Evolutionary conservation across 768 basidiomycete species (phyloP), one percentile per base, ranked within the genome.

Genomic region (Amanita fuliginea): DNA sequence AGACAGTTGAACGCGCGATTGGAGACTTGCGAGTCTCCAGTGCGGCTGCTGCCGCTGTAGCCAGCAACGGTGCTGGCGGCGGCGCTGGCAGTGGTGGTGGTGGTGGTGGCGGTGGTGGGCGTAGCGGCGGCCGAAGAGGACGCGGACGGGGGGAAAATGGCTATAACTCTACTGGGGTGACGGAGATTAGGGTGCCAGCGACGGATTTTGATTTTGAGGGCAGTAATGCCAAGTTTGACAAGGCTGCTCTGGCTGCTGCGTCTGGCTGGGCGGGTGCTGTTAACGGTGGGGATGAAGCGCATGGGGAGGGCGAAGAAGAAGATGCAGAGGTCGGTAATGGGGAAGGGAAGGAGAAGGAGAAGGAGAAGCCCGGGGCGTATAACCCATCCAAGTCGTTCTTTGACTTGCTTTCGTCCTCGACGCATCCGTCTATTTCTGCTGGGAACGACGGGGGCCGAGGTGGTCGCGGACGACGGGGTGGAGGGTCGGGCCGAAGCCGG

Each of bases 131-230:
- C 11, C 22, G 47, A 18, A 26, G 46, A 33, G 44, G 46, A 6
- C 46, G 11, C 5, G 35, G 39, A 28, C 34, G 46, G n/a, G 59
- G 57, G 10, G 60, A 3, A 46, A 47, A 46, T 44, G 60, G 19
- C 19, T 56, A 60, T 14, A n/a, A 26, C 28, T 1, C 30, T 8
- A 28, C 28, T 28, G 18, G n/a, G 8, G 13, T 32, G 4, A 34
- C 19, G 3, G 65, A 67, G 48, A 75, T 88, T 49, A 81, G 81
- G 45, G 83, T 91, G 0, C 89, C 88, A 0, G 61, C 71, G 1
- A 80, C 80, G 0, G 89, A 91, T 61, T 92, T 91, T 59, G 89
- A 92, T 67, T 93, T 92, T 62, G 68, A 76, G 61, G 73, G 72
- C 49, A 76, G 78, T 48, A 93, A 91, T 56, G 83, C 83, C 3